A percentile compares a stretch with the other conserved stretches of the same genome.
These are phyloP conservation scores for Geotrichum ghanense DNA, from an alignment of 805 yeast genomes.

Conservation along the genomic window DNA sequence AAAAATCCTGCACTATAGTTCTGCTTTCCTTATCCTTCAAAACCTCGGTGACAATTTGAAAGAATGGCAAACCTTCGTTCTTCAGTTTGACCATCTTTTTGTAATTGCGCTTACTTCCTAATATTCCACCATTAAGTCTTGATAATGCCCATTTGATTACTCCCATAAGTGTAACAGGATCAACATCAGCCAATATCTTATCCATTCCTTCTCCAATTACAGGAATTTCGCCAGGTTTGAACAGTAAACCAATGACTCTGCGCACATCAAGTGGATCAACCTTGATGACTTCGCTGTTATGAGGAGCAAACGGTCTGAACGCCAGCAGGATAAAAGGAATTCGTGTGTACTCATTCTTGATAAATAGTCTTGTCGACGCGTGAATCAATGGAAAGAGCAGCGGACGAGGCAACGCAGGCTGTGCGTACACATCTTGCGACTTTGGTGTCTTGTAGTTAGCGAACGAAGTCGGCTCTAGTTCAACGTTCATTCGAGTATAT, in stretches of 20 bases:
- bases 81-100: neutral
- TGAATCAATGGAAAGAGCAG: neutral
- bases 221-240: neutral
- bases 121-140: neutral
- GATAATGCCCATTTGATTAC: neutral
- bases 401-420: neutral
- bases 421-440: neutral
- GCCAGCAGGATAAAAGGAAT: neutral
- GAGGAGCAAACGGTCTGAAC: neutral
- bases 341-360: neutral
- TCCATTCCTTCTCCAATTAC: neutral
- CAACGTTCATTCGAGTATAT: neutral
- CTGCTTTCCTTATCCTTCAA: neutral
- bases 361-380: neutral
- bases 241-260: neutral
- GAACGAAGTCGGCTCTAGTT: neutral
- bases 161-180: slow-evolving; percentile 1
- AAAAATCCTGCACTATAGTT: neutral
- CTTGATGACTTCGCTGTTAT: neutral
- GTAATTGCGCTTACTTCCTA: neutral
- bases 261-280: neutral
- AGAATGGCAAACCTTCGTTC: neutral
- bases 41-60: neutral
- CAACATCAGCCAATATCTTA: neutral
- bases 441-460: neutral